These are phyloP conservation scores for Geum urbanum DNA, from an alignment of 306 rosid genomes.

Conservation along the genomic window DNA sequence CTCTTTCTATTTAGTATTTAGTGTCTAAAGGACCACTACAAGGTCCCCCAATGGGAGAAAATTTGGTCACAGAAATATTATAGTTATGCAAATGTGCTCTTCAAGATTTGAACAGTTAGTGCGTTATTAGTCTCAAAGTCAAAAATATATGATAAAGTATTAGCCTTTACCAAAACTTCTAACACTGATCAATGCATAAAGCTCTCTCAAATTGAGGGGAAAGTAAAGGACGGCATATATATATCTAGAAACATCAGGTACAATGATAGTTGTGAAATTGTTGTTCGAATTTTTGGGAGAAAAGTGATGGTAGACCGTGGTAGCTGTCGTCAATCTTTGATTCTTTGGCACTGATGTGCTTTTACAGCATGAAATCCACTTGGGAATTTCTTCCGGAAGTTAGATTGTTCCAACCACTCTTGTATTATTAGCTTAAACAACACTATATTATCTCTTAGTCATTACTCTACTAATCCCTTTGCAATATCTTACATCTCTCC, in stretches of 20 bases:
- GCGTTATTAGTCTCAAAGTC: neutral
- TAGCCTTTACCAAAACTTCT: neutral
- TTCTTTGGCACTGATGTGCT: neutral
- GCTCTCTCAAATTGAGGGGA: neutral
- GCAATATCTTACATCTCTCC: neutral
- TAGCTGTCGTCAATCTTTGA: neutral
- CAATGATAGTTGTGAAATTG: neutral
- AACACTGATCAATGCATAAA: neutral
- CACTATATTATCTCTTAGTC: neutral
- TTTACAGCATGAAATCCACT: constrained; percentile 13
- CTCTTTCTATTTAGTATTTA: neutral
- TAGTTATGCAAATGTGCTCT: neutral
- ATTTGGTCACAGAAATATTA: neutral
- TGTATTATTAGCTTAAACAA: neutral
- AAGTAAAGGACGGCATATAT: no score
- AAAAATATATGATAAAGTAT: neutral
- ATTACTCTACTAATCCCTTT: neutral
- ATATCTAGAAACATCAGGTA: neutral
- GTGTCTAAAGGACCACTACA: neutral
- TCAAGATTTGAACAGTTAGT: neutral
- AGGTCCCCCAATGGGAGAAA: constrained; percentile 1
- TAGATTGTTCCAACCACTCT: neutral
- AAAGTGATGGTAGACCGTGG: neutral
- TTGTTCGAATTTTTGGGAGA: neutral
- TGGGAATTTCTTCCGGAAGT: neutral